Percentiles rank a stretch among this genome's conserved stretches.
Evolutionary conservation across 1,284 basidiomycete genomes (phyloP).

Genomic region (Laetiporus sulphureus): DNA sequence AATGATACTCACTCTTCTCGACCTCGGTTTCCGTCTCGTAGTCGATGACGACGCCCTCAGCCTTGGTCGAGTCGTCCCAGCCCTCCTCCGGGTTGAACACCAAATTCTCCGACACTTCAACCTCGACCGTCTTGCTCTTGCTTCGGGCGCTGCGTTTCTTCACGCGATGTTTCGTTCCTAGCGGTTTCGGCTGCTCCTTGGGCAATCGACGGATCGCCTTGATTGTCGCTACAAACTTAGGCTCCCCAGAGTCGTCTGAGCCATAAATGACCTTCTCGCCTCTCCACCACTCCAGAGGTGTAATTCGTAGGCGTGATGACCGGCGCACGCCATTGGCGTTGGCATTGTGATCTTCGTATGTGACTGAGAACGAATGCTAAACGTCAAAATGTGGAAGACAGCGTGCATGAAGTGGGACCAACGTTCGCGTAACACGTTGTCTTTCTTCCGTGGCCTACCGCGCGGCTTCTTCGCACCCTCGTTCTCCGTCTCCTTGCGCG

Average conservation of each 20-base stretch:
- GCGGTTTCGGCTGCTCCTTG: constrained; percentile 51
- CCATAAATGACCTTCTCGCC: constrained; percentile 85
- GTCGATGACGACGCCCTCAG: constrained; percentile 65
- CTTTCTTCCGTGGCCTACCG: constrained; percentile 17
- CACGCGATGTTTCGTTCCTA: constrained; percentile 39
- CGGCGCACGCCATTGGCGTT: constrained; percentile 52
- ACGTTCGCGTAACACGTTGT: constrained; percentile 22
- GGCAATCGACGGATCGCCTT: constrained; percentile 79
- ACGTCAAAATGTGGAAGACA: too few species aligned
- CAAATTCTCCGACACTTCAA: constrained; percentile 23
- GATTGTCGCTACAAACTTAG: constrained; percentile 74
- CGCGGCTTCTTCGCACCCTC: constrained; percentile 18
- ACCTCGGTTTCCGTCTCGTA: constrained; percentile 58
- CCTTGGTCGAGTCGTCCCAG: constrained; percentile 79
- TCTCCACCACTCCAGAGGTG: constrained; percentile 91
- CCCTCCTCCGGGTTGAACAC: constrained; percentile 67
- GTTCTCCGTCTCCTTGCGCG: constrained; percentile 20
- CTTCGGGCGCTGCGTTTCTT: constrained; percentile 33
- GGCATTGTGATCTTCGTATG: constrained; percentile 15
- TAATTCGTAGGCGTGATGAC: constrained; percentile 63
- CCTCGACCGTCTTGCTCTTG: constrained; percentile 36
- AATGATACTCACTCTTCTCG: constrained; percentile 54
- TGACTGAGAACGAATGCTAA: constrained; percentile 12
- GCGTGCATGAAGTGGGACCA: too few species aligned
- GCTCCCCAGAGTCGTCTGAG: constrained; percentile 43